These are phyloP conservation scores for Claviceps spartinae DNA, from an alignment of 2,329 filamentous ascomycete species.

Conservation along the genomic window DNA sequence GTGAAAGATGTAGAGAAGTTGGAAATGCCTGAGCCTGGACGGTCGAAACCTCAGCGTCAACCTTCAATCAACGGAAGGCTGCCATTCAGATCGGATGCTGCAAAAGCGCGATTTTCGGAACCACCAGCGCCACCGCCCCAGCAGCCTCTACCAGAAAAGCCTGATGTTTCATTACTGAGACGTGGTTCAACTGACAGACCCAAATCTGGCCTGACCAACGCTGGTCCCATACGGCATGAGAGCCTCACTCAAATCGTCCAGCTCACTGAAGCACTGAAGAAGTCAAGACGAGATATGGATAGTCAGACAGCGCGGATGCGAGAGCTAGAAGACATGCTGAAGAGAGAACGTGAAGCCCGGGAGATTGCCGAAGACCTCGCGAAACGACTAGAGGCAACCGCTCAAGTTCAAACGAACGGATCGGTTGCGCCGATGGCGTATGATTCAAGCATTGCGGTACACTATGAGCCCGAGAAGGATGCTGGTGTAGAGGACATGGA, in stretches of 20 bases:
- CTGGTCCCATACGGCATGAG: conserved; percentile 46
- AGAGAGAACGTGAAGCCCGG: conserved; percentile 66
- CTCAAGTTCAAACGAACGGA: conserved; percentile 20
- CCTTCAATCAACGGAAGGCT: conserved; percentile 37
- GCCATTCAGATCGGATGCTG: conserved; percentile 49
- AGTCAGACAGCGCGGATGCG: conserved; percentile 67
- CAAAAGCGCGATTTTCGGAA: conserved; percentile 77
- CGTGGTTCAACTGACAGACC: conserved; percentile 63
- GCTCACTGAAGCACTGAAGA: conserved; percentile 71
- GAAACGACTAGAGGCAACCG: conserved; percentile 50
- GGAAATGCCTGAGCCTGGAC: conserved; percentile 33
- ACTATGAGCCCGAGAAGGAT: conserved; percentile 9
- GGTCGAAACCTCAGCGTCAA: conserved; percentile 26
- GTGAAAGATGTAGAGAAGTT: conserved; percentile 44
- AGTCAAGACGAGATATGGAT: conserved; percentile 76
- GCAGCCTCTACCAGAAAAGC: conserved; percentile 86
- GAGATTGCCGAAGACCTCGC: conserved; percentile 75
- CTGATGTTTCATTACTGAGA: conserved; percentile 63
- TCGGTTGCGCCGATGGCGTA: conserved; percentile 11
- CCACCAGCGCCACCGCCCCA: conserved; percentile 88
- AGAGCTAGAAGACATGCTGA: conserved; percentile 61
- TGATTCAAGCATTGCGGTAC: conserved; percentile 12
- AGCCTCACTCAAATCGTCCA: conserved; percentile 63
- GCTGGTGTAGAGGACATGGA: not conserved
- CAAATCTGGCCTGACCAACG: conserved; percentile 38